A percentile compares a stretch with the other conserved stretches of the same genome.
phyloP scores from a whole-genome alignment of 2,329 filamentous ascomycete genomes.

The Zymoseptoria pseudotritici region DNA sequence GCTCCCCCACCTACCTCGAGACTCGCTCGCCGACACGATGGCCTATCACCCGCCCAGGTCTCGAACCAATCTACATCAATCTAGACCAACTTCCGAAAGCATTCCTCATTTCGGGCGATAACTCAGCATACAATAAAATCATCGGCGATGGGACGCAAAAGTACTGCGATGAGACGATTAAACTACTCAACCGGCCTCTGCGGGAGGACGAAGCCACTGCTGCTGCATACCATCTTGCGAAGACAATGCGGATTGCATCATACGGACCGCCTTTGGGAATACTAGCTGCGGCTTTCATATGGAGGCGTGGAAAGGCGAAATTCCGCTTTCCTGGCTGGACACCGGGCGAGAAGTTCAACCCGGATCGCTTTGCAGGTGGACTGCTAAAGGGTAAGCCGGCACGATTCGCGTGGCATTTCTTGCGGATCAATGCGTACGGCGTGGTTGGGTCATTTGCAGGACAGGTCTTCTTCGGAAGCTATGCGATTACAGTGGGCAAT shows the following conservation, averaged over 20 bases:
- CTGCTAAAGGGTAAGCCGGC: conserved; percentile 30
- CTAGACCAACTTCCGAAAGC: conserved; percentile 32
- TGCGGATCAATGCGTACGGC: conserved; percentile 24
- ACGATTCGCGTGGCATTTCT: conserved; percentile 25
- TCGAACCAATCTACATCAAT: conserved; percentile 28
- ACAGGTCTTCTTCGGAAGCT: conserved; percentile 23
- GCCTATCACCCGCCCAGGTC: conserved; percentile 6
- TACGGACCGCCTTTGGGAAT: conserved; percentile 33
- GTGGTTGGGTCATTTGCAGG: conserved; percentile 30
- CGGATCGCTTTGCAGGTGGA: conserved; percentile 27
- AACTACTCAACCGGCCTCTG: conserved; percentile 32
- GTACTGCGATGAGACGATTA: conserved; percentile 22
- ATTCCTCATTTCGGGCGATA: conserved; percentile 29
- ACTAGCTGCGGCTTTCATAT: conserved; percentile 26
- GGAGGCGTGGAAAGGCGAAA: conserved; percentile 28
- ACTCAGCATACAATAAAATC: conserved; percentile 18
- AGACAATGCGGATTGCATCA: conserved; percentile 31
- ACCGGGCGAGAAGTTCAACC: conserved; percentile 33
- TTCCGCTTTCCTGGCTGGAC: conserved; percentile 38
- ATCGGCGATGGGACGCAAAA: conserved; percentile 28
- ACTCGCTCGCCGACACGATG: conserved; percentile 24
- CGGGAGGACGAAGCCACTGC: conserved; percentile 37
- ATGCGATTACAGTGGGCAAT: conserved; percentile 29
- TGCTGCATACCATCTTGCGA: conserved; percentile 34
- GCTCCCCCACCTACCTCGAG: conserved; percentile 30